phyloP scores from a whole-genome alignment of 345 rosid species.

The Citrus unshiu region DNA sequence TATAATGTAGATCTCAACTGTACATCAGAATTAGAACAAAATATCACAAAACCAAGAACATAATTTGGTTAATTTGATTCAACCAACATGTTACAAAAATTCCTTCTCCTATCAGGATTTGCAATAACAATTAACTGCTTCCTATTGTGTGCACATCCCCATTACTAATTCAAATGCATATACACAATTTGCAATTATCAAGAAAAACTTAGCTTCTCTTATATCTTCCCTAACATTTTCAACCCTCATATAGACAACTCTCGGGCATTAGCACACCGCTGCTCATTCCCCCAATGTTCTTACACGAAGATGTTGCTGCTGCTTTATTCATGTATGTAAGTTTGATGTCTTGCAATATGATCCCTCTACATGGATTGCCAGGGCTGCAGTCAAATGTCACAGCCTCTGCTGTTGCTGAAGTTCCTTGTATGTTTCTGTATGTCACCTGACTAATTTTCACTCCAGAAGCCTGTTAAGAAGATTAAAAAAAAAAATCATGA shows the following conservation, averaged over 20 bases:
- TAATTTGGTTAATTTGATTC: too few species aligned
- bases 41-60: too few species aligned
- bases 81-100: too few species aligned
- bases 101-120: too few species aligned
- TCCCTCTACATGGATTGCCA: constrained; percentile 27
- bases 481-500: not conserved
- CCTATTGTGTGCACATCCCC: not conserved
- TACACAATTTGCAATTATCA: not conserved
- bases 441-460: constrained; percentile 34
- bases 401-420: constrained; percentile 34
- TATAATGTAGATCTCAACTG: too few species aligned
- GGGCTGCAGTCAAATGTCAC: constrained; percentile 38
- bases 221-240: not conserved
- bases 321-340: constrained; percentile 27
- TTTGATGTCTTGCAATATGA: constrained; percentile 30
- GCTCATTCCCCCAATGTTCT: constrained; percentile 25
- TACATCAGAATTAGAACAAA: too few species aligned
- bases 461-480: constrained; percentile 27
- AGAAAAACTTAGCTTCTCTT: too few species aligned
- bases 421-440: constrained; percentile 38
- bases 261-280: constrained; percentile 22
- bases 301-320: constrained; percentile 31
- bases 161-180: not conserved
- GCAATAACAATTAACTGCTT: not conserved
- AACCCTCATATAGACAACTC: constrained; percentile 21